A percentile compares a stretch with the other conserved stretches of the same genome.
These are phyloP conservation scores for Arabidopsis arenosa DNA, from an alignment of 345 rosid genomes.

Conservation along the genomic window DNA sequence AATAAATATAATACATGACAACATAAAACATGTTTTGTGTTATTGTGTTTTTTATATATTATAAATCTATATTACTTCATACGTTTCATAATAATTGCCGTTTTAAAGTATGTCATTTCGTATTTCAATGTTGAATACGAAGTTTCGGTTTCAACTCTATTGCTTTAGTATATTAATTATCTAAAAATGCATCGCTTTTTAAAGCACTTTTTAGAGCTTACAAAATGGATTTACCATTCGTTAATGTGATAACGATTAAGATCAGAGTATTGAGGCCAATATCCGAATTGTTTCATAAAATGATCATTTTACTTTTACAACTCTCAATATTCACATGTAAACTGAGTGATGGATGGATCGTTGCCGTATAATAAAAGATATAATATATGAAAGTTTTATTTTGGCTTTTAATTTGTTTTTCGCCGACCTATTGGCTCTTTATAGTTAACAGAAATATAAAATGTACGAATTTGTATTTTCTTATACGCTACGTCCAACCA, in stretches of 20 bases:
- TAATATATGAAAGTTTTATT: neutral
- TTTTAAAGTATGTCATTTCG: too few species aligned
- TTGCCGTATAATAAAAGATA: slow-evolving; percentile 21
- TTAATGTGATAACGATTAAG: neutral
- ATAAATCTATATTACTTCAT: neutral
- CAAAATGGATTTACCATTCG: neutral
- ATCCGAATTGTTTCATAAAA: neutral
- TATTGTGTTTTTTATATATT: too few species aligned
- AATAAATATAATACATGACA: neutral
- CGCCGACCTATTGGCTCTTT: slow-evolving; percentile 12
- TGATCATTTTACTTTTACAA: neutral
- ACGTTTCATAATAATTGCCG: too few species aligned
- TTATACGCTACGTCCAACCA: slow-evolving; percentile 38
- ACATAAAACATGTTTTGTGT: neutral
- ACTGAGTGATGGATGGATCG: slow-evolving; percentile 35
- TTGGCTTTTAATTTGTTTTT: slow-evolving; percentile 4
- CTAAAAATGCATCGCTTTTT: too few species aligned
- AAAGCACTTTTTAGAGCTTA: too few species aligned
- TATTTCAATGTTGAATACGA: too few species aligned
- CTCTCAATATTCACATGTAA: slow-evolving; percentile 30
- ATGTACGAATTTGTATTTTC: slow-evolving; percentile 35
- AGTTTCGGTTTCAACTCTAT: too few species aligned
- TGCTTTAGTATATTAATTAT: too few species aligned
- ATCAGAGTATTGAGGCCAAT: neutral
- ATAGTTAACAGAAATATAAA: slow-evolving; percentile 19